A percentile compares a stretch with the other conserved stretches of the same genome.
phyloP scores from a whole-genome alignment of 352 stramenopile species.

The Globisporangium cederbergense region DNA sequence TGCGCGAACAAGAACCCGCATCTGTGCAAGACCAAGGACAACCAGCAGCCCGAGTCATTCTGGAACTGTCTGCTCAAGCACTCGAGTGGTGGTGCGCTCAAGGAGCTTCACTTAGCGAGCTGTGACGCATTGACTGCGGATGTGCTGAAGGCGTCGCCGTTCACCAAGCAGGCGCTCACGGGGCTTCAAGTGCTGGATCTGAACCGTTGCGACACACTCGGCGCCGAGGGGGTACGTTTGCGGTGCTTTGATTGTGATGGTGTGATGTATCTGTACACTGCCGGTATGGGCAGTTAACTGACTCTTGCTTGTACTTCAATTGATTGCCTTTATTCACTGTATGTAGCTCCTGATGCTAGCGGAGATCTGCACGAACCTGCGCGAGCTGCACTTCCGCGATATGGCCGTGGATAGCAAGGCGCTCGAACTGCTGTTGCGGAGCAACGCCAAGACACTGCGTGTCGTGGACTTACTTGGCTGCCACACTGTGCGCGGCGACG shows the following conservation, averaged over 20 bases:
- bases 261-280: background rate
- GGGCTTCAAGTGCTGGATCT: conserved; percentile 57
- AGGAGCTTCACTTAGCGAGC: conserved; percentile 50
- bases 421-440: conserved; percentile 43
- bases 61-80: conserved; percentile 54
- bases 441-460: conserved; percentile 46
- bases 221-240: conserved; percentile 31
- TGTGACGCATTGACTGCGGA: conserved; percentile 42
- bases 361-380: conserved; percentile 40
- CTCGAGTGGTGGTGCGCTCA: conserved; percentile 26
- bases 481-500: conserved; percentile 56
- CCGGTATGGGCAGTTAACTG: background rate
- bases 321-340: background rate
- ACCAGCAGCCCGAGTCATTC: conserved; percentile 34
- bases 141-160: conserved; percentile 26
- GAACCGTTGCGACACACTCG: conserved; percentile 46
- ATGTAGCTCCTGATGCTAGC: conserved; percentile 35
- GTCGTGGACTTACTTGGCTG: conserved; percentile 76
- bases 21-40: conserved; percentile 43
- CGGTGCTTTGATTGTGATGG: background rate
- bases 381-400: conserved; percentile 63
- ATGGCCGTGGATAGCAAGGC: conserved; percentile 58
- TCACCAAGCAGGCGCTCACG: conserved; percentile 26
- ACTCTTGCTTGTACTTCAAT: background rate
- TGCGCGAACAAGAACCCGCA: conserved; percentile 52